phyloP scores from a whole-genome alignment of 306 rosid species.

The Prunus davidiana region DNA sequence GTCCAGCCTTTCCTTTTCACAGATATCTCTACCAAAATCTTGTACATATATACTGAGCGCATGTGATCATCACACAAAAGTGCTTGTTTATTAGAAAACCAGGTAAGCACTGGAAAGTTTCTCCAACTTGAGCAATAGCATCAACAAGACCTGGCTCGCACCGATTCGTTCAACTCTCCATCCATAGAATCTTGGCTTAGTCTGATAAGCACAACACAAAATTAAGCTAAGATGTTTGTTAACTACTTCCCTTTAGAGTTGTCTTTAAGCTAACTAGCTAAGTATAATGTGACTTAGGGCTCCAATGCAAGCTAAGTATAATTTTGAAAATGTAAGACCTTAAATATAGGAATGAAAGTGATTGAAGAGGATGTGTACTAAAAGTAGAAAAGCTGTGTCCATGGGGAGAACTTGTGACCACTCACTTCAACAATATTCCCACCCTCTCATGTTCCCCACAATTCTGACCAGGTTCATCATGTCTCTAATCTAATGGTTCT shows the following conservation, averaged over 20 bases:
- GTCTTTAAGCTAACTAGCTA: background rate
- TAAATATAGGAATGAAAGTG: background rate
- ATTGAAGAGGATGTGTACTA: background rate
- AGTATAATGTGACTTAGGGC: background rate
- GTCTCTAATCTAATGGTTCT: background rate
- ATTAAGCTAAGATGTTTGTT: background rate
- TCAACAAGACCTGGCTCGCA: background rate
- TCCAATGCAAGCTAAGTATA: background rate
- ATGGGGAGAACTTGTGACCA: slow-evolving; percentile 1
- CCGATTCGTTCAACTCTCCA: background rate
- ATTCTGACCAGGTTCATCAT: slow-evolving; percentile 29
- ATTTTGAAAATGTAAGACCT: background rate
- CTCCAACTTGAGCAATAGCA: background rate
- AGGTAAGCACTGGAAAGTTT: background rate
- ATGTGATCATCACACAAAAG: background rate
- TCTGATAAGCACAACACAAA: background rate
- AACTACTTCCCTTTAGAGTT: background rate
- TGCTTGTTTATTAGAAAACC: background rate
- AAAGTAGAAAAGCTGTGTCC: background rate
- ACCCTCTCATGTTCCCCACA: slow-evolving; percentile 2
- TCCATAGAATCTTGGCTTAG: background rate
- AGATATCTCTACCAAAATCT: slow-evolving; percentile 3
- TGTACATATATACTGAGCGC: background rate
- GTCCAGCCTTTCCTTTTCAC: slow-evolving; percentile 9
- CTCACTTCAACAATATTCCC: slow-evolving; percentile 8